Conservation (phyloP, 1,139 yeast genomes). For the Saccharomyces pastorianus region DNA sequence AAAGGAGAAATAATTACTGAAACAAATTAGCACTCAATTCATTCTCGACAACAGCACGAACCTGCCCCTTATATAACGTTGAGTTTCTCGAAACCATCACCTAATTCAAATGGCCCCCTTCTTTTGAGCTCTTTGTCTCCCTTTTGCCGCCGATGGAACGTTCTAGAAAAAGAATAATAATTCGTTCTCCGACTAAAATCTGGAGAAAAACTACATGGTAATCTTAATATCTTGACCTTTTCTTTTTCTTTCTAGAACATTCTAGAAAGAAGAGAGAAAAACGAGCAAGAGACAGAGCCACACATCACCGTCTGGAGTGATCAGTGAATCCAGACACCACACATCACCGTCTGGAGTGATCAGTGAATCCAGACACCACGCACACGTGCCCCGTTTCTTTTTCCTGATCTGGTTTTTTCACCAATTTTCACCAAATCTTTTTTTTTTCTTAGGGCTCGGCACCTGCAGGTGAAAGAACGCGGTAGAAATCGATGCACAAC, state of each 20-base stretch:
- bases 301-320: not conserved
- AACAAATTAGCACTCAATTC: not conserved
- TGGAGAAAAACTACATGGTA: not conserved
- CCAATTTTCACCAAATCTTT: not conserved
- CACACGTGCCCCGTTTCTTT: not conserved
- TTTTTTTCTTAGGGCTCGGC: not conserved
- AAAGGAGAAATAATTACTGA: not conserved
- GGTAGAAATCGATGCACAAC: not conserved
- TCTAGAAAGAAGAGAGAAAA: not conserved
- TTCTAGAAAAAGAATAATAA: not conserved
- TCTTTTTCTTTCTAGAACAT: not conserved
- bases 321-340: not conserved
- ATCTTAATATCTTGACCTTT: not conserved
- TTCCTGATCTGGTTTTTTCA: not conserved
- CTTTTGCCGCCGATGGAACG: slow-evolving; percentile 1
- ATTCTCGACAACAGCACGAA: not conserved
- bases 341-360: not conserved
- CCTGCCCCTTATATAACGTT: not conserved
- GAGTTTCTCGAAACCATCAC: not conserved
- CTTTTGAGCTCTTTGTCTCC: not conserved
- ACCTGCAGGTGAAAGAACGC: not conserved
- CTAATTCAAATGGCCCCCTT: not conserved
- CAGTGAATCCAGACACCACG: not conserved
- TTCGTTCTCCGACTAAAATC: not conserved
- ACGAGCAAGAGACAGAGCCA: too few species aligned